Evolutionary conservation across 2,329 filamentous ascomycete genomes (phyloP).

Genomic region (Ustulina deusta): DNA sequence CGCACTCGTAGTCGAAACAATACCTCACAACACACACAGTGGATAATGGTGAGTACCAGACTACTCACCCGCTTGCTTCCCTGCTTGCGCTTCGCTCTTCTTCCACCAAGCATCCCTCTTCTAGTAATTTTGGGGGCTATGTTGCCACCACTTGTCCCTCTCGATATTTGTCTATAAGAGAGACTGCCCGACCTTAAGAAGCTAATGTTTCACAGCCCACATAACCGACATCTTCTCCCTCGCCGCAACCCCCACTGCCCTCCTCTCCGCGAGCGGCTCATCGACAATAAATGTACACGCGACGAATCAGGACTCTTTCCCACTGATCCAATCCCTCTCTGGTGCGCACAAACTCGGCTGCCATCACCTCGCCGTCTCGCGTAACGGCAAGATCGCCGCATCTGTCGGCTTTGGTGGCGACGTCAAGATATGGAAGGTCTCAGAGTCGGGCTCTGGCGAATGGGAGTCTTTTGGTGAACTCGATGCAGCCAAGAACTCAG

Average conservation of each 20-base stretch:
- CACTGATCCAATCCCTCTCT: slow-evolving; percentile 81
- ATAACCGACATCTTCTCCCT: slow-evolving; percentile 86
- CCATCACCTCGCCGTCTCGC: slow-evolving; percentile 84
- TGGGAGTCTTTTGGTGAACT: slow-evolving; percentile 65
- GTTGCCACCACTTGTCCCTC: slow-evolving; percentile 9
- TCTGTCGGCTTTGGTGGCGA: slow-evolving; percentile 92
- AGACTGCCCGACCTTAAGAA: slow-evolving; percentile 27
- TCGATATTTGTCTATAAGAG: slow-evolving; percentile 23
- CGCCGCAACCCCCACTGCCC: slow-evolving; percentile 76
- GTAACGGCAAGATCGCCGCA: slow-evolving; percentile 77
- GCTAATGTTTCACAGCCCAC: slow-evolving; percentile 70
- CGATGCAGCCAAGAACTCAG: slow-evolving; percentile 45
- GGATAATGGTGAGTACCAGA: slow-evolving; percentile 74
- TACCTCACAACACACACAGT: slow-evolving; percentile 94
- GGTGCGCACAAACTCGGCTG: slow-evolving; percentile 88
- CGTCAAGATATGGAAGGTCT: slow-evolving; percentile 81
- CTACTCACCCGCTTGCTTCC: not conserved
- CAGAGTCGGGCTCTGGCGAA: slow-evolving; percentile 69
- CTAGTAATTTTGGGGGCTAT: not conserved
- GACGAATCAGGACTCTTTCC: slow-evolving; percentile 76
- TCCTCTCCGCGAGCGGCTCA: slow-evolving; percentile 87
- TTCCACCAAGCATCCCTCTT: not conserved
- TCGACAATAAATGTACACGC: slow-evolving; percentile 85
- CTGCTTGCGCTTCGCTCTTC: slow-evolving; percentile 12
- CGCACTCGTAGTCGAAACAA: slow-evolving; percentile 89